These are phyloP conservation scores for Fusarium sp. DNA, from an alignment of 2,329 filamentous ascomycete genomes.

Conservation along the genomic window DNA sequence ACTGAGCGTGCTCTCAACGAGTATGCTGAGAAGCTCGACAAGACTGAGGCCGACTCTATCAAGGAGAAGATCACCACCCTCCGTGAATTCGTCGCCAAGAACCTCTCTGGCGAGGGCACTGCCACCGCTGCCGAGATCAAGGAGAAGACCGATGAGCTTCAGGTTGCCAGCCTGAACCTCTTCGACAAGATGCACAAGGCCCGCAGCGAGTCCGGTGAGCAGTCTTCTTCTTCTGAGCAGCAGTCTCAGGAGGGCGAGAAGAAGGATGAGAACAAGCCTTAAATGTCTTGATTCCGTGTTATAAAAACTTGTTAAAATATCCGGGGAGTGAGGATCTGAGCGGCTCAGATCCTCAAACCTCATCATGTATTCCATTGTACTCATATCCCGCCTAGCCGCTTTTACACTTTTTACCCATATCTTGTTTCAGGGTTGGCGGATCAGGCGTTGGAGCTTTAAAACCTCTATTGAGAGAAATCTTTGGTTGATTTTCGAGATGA, in stretches of 20 bases:
- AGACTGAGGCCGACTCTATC: conserved; percentile 93
- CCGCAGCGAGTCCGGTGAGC: conserved; percentile 74
- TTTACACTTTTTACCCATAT: conserved; percentile 62
- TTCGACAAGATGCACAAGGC: conserved; percentile 99
- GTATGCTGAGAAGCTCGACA: conserved; percentile 95
- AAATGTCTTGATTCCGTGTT: conserved; percentile 56
- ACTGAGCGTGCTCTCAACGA: conserved; percentile 99
- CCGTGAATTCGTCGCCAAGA: conserved; percentile 93
- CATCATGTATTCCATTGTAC: conserved; percentile 66
- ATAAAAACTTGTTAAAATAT: conserved; percentile 53
- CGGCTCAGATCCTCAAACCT: conserved; percentile 55
- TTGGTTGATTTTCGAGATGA: conserved; percentile 64
- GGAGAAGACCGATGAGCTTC: conserved; percentile 98
- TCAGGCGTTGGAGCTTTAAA: conserved; percentile 69
- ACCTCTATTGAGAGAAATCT: conserved; percentile 59
- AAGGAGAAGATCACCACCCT: conserved; percentile 91
- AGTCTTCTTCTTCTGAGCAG: conserved; percentile 64
- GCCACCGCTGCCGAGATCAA: conserved; percentile 94
- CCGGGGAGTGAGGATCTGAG: conserved; percentile 53
- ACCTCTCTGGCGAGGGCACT: conserved; percentile 89
- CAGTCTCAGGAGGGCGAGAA: conserved; percentile 77
- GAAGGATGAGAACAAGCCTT: conserved; percentile 81
- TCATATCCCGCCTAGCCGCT: conserved; percentile 62
- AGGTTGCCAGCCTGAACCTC: conserved; percentile 93
- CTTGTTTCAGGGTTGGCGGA: conserved; percentile 63